Conservation (phyloP, 192 early-diverging fungal genomes). For the Coemansia sp. region DNA sequence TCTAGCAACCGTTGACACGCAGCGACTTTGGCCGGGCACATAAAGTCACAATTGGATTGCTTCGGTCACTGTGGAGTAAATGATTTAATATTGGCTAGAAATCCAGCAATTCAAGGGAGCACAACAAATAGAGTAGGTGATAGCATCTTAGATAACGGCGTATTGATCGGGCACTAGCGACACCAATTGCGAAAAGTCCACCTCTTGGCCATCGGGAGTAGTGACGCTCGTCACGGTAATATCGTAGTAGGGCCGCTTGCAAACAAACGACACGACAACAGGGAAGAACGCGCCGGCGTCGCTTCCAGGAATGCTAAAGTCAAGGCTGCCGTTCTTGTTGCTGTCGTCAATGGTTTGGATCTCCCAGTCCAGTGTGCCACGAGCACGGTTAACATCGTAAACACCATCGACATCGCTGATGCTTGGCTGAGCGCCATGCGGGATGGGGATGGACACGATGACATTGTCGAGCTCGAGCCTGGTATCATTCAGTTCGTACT, state of each 20-base stretch:
- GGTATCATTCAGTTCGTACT: slow-evolving; percentile 84
- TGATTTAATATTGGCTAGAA: too few species aligned
- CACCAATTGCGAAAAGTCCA: slow-evolving; percentile 72
- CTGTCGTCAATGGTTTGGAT: slow-evolving; percentile 68
- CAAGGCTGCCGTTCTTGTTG: slow-evolving; percentile 76
- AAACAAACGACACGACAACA: slow-evolving; percentile 74
- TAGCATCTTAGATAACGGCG: slow-evolving; percentile 63
- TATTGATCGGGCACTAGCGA: slow-evolving; percentile 77
- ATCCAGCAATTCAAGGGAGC: too few species aligned
- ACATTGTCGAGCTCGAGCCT: slow-evolving; percentile 83
- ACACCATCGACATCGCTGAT: slow-evolving; percentile 81
- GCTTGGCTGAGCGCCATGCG: slow-evolving; percentile 68
- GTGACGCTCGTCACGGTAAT: slow-evolving; percentile 60
- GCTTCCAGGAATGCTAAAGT: slow-evolving; percentile 77
- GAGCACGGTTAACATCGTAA: slow-evolving; percentile 72
- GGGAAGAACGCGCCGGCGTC: slow-evolving; percentile 86
- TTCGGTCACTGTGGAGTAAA: too few species aligned
- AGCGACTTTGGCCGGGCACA: too few species aligned
- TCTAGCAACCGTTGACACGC: too few species aligned
- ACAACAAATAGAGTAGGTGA: background rate
- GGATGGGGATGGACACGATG: slow-evolving; percentile 84
- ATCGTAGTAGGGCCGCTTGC: slow-evolving; percentile 69
- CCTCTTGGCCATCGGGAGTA: slow-evolving; percentile 55
- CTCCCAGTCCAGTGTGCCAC: slow-evolving; percentile 81
- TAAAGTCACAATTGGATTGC: too few species aligned